Conservation (phyloP, 116 monocot genomes). For the Posidonia oceanica region DNA sequence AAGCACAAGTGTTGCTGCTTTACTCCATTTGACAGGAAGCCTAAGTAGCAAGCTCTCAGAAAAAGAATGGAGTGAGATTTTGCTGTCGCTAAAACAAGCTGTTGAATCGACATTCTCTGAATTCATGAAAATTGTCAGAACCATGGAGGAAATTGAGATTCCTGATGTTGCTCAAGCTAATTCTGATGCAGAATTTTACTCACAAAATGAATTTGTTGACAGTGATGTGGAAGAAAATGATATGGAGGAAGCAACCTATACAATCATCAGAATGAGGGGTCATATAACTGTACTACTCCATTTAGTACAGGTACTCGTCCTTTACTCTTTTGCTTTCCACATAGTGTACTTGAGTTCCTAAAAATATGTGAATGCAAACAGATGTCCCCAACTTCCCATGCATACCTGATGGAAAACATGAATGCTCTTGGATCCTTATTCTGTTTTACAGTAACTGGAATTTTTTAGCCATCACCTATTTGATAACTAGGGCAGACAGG, state of each 20-base stretch:
- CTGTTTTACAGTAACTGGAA: no score
- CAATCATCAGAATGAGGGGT: constrained; percentile 65
- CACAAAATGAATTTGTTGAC: constrained; percentile 46
- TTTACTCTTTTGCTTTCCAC: no score
- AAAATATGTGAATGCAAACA: no score
- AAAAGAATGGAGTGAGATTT: constrained; percentile 61
- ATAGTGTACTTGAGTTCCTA: no score
- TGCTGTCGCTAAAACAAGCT: constrained; percentile 44
- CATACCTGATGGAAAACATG: no score
- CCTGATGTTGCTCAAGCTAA: constrained; percentile 40
- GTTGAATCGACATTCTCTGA: constrained; percentile 30
- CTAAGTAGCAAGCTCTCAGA: constrained; percentile 47
- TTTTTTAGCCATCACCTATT: no score
- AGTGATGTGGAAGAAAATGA: constrained; percentile 67
- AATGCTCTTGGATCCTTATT: no score
- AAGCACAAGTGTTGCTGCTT: constrained; percentile 40
- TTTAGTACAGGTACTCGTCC: constrained; percentile 51
- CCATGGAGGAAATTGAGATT: constrained; percentile 65
- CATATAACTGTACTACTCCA: constrained; percentile 72
- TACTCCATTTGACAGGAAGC: constrained; percentile 40
- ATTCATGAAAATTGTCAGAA: constrained; percentile 37
- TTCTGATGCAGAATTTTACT: constrained; percentile 56
- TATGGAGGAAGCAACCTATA: constrained; percentile 76
- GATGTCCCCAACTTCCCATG: no score
- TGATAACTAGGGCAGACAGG: no score